A percentile compares a stretch with the other conserved stretches of the same genome.
Conservation (phyloP, 352 stramenopile genomes). For the Globisporangium sylvaticum region DNA sequence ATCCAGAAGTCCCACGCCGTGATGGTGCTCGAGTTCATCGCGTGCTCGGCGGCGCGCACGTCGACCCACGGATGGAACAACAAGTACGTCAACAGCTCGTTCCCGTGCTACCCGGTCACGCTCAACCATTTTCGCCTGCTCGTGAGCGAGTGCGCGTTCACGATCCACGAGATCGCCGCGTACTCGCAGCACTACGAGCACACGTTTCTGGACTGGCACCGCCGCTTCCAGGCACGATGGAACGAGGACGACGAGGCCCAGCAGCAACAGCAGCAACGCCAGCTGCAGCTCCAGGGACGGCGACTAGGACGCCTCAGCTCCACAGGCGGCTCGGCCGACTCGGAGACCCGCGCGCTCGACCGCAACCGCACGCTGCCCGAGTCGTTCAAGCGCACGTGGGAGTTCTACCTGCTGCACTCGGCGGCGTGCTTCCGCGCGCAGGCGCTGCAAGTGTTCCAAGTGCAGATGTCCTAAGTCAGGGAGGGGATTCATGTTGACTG, state of each 20-base stretch:
- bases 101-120: constrained; percentile 55
- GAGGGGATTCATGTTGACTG: neutral
- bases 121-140: constrained; percentile 44
- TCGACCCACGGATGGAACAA: constrained; percentile 78
- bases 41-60: constrained; percentile 56
- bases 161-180: constrained; percentile 50
- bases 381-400: constrained; percentile 83
- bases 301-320: constrained; percentile 12
- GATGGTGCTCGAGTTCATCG: constrained; percentile 67
- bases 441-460: constrained; percentile 68
- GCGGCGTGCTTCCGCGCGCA: constrained; percentile 76
- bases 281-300: constrained; percentile 7
- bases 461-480: constrained; percentile 37
- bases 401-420: constrained; percentile 88
- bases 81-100: constrained; percentile 77
- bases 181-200: constrained; percentile 82
- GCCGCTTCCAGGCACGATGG: constrained; percentile 66
- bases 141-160: constrained; percentile 51
- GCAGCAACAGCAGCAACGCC: constrained; percentile 1
- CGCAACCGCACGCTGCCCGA: constrained; percentile 43
- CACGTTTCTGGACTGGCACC: constrained; percentile 84
- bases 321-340: neutral
- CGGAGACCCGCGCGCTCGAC: constrained; percentile 10
- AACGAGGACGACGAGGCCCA: constrained; percentile 20
- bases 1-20: constrained; percentile 49